A percentile compares a stretch with the other conserved stretches of the same genome.
phyloP scores from a whole-genome alignment of 192 early-diverging fungal species.

The Thoreauomyces humboldtii region DNA sequence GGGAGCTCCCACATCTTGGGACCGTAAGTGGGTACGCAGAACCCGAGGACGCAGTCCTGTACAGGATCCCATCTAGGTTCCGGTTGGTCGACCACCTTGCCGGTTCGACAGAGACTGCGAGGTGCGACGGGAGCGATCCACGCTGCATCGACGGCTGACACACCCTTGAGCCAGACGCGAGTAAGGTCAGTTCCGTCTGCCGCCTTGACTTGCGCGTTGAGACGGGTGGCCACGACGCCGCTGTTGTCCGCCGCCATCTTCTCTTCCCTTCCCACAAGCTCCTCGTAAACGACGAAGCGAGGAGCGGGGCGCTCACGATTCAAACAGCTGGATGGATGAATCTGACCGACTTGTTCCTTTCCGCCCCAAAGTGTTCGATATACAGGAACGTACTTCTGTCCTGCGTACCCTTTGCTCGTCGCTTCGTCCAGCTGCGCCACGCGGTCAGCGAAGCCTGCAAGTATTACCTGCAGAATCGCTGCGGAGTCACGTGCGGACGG shows the following conservation, averaged over 20 bases:
- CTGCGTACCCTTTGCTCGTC: slow-evolving; percentile 15
- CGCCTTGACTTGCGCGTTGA: slow-evolving; percentile 31
- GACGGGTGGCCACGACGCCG: slow-evolving; percentile 65
- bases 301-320: slow-evolving; percentile 43
- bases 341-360: slow-evolving; percentile 67
- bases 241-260: slow-evolving; percentile 51
- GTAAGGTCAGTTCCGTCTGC: slow-evolving; percentile 49
- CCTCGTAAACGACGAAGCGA: slow-evolving; percentile 53
- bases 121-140: slow-evolving; percentile 80
- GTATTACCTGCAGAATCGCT: slow-evolving; percentile 80
- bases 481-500: slow-evolving; percentile 51
- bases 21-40: slow-evolving; percentile 44
- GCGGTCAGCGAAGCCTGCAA: slow-evolving; percentile 88
- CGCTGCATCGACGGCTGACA: slow-evolving; percentile 70
- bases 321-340: slow-evolving; percentile 43
- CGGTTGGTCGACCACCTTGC: slow-evolving; percentile 76
- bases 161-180: slow-evolving; percentile 67
- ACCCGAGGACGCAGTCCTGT: slow-evolving; percentile 42
- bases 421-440: slow-evolving; percentile 72
- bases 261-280: slow-evolving; percentile 50
- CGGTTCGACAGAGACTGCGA: slow-evolving; percentile 65
- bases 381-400: slow-evolving; percentile 37
- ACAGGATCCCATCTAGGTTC: slow-evolving; percentile 58
- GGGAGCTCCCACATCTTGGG: slow-evolving; percentile 57
- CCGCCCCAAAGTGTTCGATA: slow-evolving; percentile 47